Conservation (phyloP, 768 basidiomycete species). For the Suillus sp. region DNA sequence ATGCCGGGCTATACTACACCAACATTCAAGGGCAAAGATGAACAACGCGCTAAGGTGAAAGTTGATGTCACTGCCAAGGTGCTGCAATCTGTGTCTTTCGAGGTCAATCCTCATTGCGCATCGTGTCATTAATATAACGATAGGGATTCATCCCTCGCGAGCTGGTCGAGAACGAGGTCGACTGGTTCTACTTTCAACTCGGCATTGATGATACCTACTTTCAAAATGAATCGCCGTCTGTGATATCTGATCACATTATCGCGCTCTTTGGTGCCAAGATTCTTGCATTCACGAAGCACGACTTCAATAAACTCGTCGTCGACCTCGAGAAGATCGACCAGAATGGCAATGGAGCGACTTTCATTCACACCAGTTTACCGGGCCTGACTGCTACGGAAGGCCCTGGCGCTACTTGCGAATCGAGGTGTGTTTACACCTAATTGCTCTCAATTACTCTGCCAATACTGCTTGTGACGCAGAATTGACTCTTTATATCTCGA, state of each 20-base stretch:
- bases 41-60: constrained; percentile 81
- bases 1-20: constrained; percentile 89
- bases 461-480: constrained; percentile 40
- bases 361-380: constrained; percentile 89
- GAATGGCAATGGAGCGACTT: constrained; percentile 83
- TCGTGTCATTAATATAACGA: constrained; percentile 15
- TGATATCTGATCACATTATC: constrained; percentile 87
- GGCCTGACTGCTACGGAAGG: constrained; percentile 82
- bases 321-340: constrained; percentile 93
- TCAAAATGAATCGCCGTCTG: constrained; percentile 63
- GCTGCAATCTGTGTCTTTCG: background rate
- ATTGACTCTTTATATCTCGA: constrained; percentile 93
- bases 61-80: constrained; percentile 77
- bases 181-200: constrained; percentile 93
- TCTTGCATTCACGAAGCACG: constrained; percentile 91
- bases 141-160: constrained; percentile 93
- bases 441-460: constrained; percentile 3
- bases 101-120: background rate
- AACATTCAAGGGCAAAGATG: constrained; percentile 87
- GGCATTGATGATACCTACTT: constrained; percentile 94
- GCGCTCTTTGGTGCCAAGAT: constrained; percentile 96
- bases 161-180: constrained; percentile 85
- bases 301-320: constrained; percentile 86
- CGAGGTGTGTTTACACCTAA: constrained; percentile 48
- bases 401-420: constrained; percentile 87